A percentile compares a stretch with the other conserved stretches of the same genome.
These are phyloP conservation scores for Diaporthe longicolla DNA, from an alignment of 2,329 filamentous ascomycete species.

Conservation along the genomic window DNA sequence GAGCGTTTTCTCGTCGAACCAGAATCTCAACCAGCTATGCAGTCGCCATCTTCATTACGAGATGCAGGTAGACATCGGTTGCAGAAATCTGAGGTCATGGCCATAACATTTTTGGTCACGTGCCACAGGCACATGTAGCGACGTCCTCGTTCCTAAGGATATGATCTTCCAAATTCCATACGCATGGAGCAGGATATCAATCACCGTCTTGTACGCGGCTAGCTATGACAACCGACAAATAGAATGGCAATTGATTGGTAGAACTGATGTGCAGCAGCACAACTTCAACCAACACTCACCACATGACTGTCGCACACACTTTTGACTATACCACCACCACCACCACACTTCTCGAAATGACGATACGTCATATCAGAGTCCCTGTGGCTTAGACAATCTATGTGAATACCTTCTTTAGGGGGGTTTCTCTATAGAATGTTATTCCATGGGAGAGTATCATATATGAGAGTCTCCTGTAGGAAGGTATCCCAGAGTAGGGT, in stretches of 20 bases:
- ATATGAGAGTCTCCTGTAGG: no score
- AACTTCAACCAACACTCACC: no score
- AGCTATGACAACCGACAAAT: background rate
- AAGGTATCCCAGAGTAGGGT: no score
- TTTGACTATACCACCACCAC: no score
- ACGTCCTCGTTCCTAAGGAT: background rate
- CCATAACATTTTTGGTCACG: slow-evolving; percentile 4
- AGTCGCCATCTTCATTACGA: background rate
- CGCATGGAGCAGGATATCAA: background rate
- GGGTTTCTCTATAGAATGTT: no score
- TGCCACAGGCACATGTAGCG: background rate
- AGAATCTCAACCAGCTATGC: background rate
- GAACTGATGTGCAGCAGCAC: background rate
- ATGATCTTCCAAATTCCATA: no score
- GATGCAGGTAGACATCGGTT: background rate
- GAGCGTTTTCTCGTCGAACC: background rate
- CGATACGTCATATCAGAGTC: no score
- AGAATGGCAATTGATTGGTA: background rate
- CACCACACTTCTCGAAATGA: no score
- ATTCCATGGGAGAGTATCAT: no score
- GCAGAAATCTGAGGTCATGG: slow-evolving; percentile 7
- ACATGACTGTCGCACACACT: no score
- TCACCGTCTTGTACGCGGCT: background rate
- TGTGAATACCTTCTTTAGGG: no score
- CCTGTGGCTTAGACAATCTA: no score